These are phyloP conservation scores for Yamadazyma tumulicola DNA, from an alignment of 805 yeast species.

Conservation along the genomic window DNA sequence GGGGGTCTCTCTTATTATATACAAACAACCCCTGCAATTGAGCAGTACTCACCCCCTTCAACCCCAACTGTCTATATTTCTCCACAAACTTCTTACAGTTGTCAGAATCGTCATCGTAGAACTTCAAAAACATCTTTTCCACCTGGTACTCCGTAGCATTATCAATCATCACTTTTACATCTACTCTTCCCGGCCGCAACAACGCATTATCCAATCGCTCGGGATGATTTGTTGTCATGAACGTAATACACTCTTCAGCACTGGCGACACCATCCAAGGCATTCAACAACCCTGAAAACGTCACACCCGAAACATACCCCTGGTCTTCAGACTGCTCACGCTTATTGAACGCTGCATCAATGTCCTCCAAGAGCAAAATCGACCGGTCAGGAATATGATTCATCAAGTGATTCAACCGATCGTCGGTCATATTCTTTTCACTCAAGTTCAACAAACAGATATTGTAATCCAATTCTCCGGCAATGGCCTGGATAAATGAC, in stretches of 20 bases:
- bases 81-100: slow-evolving; percentile 51
- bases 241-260: slow-evolving; percentile 93
- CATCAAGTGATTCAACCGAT: slow-evolving; percentile 90
- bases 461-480: slow-evolving; percentile 93
- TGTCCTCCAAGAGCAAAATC: slow-evolving; percentile 80
- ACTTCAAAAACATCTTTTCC: slow-evolving; percentile 78
- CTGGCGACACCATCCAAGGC: slow-evolving; percentile 97
- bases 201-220: slow-evolving; percentile 91
- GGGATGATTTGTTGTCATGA: slow-evolving; percentile 98
- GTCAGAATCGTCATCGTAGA: slow-evolving; percentile 62
- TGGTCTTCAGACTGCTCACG: slow-evolving; percentile 72
- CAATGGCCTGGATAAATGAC: slow-evolving; percentile 91
- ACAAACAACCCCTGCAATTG: slow-evolving; percentile 95
- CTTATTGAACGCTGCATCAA: slow-evolving; percentile 91
- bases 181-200: slow-evolving; percentile 92
- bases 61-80: slow-evolving; percentile 44
- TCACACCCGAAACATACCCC: slow-evolving; percentile 84
- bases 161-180: slow-evolving; percentile 74
- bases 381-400: slow-evolving; percentile 92
- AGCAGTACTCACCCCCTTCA: slow-evolving; percentile 72
- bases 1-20: slow-evolving; percentile 80
- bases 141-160: slow-evolving; percentile 87
- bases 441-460: slow-evolving; percentile 90
- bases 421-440: slow-evolving; percentile 91
- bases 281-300: slow-evolving; percentile 89